Evolutionary conservation across 2,329 filamentous ascomycete genomes (phyloP), one percentile per base, ranked within the genome.

Genomic region (Bipolaris bicolor): DNA sequence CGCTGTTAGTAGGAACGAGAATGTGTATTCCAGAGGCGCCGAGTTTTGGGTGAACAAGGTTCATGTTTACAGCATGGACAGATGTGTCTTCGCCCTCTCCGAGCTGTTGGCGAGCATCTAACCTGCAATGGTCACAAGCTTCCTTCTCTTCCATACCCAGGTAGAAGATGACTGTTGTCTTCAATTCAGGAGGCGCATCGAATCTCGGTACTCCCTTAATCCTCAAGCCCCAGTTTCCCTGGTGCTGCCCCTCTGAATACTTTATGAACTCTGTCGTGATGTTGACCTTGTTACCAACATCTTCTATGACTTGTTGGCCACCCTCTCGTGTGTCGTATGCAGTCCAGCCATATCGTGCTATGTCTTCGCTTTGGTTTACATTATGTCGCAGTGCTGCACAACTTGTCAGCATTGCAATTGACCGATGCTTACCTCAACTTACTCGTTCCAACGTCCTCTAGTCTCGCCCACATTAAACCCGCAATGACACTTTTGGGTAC

Each of bases 291-390:
- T 97, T 98, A 41, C 86, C 88, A 49, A 87, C 86, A 73, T 98
- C 95, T 70, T 94, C 90, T 55, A 98, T 93, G 1, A 89, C 89
- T 77, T 98, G 91, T 16, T 90, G 83, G 47, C 94, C 95, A 58
- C 94, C 95, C 51, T 83, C 88, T 55, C 94, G 84, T 31, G 91
- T 87, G 78, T 98, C 93, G 77, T 96, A 99, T 73, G 95, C 90
- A 67, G 97, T 92, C 94, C 95, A 99, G 60, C 94, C 94, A 76
- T 98, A 98, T 47, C 93, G 93, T 41, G 86, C 88, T 86, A 98
- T 97, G 64, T 90, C 90, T 72, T 95, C 91, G 74, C 93, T 86
- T 74, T 97, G 93, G 76, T 97, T 93, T 78, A 95, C 97, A 0
- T 93, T 96, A 76, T 97, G 92, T 60, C 94, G 88, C 66, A 97